Conservation (phyloP, 768 basidiomycete species). For the Leucosporidium scottii region DNA sequence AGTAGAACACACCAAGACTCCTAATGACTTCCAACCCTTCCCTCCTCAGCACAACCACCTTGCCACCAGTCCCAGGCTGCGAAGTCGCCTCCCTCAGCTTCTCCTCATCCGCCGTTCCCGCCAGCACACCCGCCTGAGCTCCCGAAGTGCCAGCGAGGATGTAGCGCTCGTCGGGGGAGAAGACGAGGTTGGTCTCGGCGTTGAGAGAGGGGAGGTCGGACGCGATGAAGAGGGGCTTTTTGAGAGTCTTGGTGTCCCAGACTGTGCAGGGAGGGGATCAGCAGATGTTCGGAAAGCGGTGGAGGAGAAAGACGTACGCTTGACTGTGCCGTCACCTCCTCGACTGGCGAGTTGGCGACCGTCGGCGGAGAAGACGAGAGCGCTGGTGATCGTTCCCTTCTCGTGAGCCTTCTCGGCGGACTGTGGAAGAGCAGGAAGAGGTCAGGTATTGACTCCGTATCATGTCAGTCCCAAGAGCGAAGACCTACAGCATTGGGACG, state of each 20-base stretch:
- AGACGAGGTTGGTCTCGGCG: constrained; percentile 85
- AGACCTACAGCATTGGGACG: constrained; percentile 55
- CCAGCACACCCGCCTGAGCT: constrained; percentile 48
- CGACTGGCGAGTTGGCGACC: constrained; percentile 75
- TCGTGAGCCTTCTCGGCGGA: constrained; percentile 77
- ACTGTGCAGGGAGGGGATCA: constrained; percentile 54
- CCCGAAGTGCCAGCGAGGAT: constrained; percentile 64
- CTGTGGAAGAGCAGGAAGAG: constrained; percentile 40
- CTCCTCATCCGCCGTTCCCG: constrained; percentile 44
- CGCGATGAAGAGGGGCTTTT: constrained; percentile 71
- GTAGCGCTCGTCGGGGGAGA: constrained; percentile 88
- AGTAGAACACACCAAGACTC: constrained; percentile 1
- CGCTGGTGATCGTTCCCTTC: constrained; percentile 79
- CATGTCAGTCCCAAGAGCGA: too few species aligned
- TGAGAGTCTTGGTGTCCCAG: constrained; percentile 89
- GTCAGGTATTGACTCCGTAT: not conserved
- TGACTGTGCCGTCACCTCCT: constrained; percentile 91
- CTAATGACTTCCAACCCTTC: constrained; percentile 46
- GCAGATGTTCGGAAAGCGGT: not conserved
- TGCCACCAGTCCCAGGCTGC: constrained; percentile 33
- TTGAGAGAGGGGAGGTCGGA: constrained; percentile 67
- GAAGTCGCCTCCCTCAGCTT: constrained; percentile 58
- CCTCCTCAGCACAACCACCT: constrained; percentile 27
- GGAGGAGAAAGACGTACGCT: constrained; percentile 56
- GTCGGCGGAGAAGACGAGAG: constrained; percentile 80